Base-by-base conservation (phyloP, 345 rosid species). In the Corchorus capsularis region DNA sequence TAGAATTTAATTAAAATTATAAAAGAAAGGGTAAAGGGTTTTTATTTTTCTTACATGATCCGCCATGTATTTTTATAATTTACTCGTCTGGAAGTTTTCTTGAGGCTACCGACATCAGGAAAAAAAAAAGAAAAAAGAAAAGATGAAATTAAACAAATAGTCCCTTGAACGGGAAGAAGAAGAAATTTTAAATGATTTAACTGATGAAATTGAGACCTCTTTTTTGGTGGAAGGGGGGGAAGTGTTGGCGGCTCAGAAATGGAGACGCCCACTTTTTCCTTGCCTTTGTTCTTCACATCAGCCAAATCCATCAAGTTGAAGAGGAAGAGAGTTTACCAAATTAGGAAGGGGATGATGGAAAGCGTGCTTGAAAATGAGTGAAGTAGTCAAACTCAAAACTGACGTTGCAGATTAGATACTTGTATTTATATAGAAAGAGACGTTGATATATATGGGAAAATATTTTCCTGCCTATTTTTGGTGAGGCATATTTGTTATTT, bases 171-270 rank as follows among this genome's bases (percentile, higher is more conserved):
- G 3, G 11, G 19, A 63, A 63, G 19, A 43, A 63, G 12, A 63
- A 45, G 6, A 8, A 39, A 27, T 27, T 27, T 41, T 41, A 4
- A 7, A 7, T 7, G 45, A 41, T 41, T 7, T 41, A 1, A 41
- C 45, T 41, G 45, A 41, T 41, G 6, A 41, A 41, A 64, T 10
- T n/a, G 4, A 41, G 41, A 64, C 50, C 69, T 64, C 5, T 41
- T 9, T 64, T 32, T 45, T 4, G 69, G 69, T 41, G 69, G 69
- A 8, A 64, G 50, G 27, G 15, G 17, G 4, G 69, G 49, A 9
- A 63, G 69, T 63, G 69, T 41, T 16, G 69, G 69, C n/a, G 49
- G 7, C 19, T 64, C 50, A n/a, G 32, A n/a, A 64, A 9, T 10
- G 69, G 69, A 39, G 16, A 39, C 1, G 50, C 50, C 41, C 69